These are phyloP conservation scores for Mortierella sp. DNA, from an alignment of 371 early-diverging fungal genomes.

Conservation along the genomic window DNA sequence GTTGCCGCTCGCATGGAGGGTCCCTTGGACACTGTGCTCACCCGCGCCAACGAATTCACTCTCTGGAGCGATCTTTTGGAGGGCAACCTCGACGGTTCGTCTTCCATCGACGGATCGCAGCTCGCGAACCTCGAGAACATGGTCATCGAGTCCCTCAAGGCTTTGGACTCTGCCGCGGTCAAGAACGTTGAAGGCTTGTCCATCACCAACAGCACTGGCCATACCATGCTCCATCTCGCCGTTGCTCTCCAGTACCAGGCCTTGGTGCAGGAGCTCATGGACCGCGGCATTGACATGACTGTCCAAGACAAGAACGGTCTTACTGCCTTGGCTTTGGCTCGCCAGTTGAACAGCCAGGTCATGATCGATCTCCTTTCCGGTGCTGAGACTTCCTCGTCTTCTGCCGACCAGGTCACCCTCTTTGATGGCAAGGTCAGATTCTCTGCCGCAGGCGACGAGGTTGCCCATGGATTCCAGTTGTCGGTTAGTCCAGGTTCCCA, in stretches of 20 bases:
- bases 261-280: slow-evolving; percentile 36
- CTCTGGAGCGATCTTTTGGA: slow-evolving; percentile 52
- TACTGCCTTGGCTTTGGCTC: slow-evolving; percentile 41
- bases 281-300: slow-evolving; percentile 27
- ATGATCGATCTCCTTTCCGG: slow-evolving; percentile 37
- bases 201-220: slow-evolving; percentile 44
- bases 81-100: slow-evolving; percentile 20
- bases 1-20: slow-evolving; percentile 49
- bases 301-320: slow-evolving; percentile 51
- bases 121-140: slow-evolving; percentile 39
- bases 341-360: slow-evolving; percentile 23
- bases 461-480: slow-evolving; percentile 29
- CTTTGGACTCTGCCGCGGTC: slow-evolving; percentile 27
- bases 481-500: slow-evolving; percentile 47
- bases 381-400: neutral
- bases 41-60: slow-evolving; percentile 49
- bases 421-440: slow-evolving; percentile 20
- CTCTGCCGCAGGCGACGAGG: slow-evolving; percentile 28
- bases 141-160: slow-evolving; percentile 42
- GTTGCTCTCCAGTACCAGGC: slow-evolving; percentile 35
- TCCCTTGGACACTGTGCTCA: slow-evolving; percentile 43
- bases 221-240: slow-evolving; percentile 53
- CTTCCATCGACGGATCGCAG: slow-evolving; percentile 6
- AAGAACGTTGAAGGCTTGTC: slow-evolving; percentile 42
- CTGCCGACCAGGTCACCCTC: neutral